Percentiles rank a stretch among this genome's conserved stretches.
Conservation (phyloP, 345 rosid genomes). For the Kernera saxatilis region DNA sequence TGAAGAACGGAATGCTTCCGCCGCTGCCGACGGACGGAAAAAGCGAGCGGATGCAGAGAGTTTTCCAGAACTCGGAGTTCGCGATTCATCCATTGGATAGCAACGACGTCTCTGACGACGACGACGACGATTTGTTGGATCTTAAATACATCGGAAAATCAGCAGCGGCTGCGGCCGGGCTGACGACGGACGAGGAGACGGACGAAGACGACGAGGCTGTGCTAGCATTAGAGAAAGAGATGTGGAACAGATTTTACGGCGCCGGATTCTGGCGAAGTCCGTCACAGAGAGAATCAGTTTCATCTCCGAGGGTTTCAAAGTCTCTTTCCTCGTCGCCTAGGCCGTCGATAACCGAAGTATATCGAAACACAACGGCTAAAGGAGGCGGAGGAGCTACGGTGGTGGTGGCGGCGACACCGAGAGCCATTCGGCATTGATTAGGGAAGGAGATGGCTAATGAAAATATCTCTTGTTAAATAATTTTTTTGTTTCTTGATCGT, state of each 20-base stretch:
- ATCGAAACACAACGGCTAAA: neutral
- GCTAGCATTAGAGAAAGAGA: constrained; percentile 49
- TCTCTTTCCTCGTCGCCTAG: constrained; percentile 15
- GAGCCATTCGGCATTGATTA: constrained; percentile 19
- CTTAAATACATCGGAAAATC: constrained; percentile 17
- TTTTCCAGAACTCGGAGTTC: constrained; percentile 31
- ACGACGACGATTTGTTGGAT: constrained; percentile 14
- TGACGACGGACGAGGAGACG: constrained; percentile 27
- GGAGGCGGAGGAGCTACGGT: constrained; percentile 10
- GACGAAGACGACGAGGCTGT: constrained; percentile 37
- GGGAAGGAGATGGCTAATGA: neutral
- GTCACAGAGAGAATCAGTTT: constrained; percentile 39
- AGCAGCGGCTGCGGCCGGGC: neutral
- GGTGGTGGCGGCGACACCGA: constrained; percentile 13
- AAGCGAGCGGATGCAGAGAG: constrained; percentile 20
- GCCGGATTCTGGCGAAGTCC: constrained; percentile 76
- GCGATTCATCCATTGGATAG: constrained; percentile 32
- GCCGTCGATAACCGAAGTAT: constrained; percentile 10
- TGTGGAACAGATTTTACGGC: constrained; percentile 55
- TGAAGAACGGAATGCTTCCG: constrained; percentile 33
- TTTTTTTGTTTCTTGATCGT: neutral
- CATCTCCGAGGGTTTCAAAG: constrained; percentile 18
- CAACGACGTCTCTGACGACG: constrained; percentile 19
- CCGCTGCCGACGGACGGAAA: constrained; percentile 4
- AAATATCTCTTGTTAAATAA: constrained; percentile 16